phyloP scores from a whole-genome alignment of 257 asterid genomes.

The Gentiana straminea region DNA sequence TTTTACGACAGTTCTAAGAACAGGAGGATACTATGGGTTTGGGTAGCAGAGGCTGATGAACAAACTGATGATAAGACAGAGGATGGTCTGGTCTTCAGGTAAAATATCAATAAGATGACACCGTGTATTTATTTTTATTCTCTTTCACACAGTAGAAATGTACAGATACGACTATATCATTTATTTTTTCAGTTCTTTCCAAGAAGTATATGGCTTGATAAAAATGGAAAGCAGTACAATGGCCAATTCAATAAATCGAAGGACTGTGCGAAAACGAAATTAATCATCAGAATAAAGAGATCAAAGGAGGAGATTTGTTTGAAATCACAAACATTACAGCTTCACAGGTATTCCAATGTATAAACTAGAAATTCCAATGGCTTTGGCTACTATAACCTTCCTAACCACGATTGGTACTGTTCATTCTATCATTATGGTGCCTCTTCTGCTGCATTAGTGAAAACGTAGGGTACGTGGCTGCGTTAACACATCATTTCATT shows the following conservation, averaged over 20 bases:
- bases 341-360: too few relatives aligned
- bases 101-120: too few relatives aligned
- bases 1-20: slow-evolving; percentile 47
- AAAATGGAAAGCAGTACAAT: slow-evolving; percentile 53
- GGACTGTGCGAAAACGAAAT: slow-evolving; percentile 26
- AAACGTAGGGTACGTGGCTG: too few relatives aligned
- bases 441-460: too few relatives aligned
- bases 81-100: slow-evolving; percentile 49
- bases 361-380: too few relatives aligned
- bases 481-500: too few relatives aligned
- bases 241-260: slow-evolving; percentile 62
- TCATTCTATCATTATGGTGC: too few relatives aligned
- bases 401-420: too few relatives aligned
- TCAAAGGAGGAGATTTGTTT: slow-evolving; percentile 26
- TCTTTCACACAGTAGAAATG: too few relatives aligned
- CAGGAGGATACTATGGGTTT: slow-evolving; percentile 64
- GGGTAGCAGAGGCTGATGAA: slow-evolving; percentile 58
- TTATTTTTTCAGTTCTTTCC: slow-evolving; percentile 56
- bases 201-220: slow-evolving; percentile 46
- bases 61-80: slow-evolving; percentile 32
- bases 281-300: slow-evolving; percentile 19
- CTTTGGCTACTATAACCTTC: too few relatives aligned
- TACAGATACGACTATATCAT: too few relatives aligned
- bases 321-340: slow-evolving; percentile 51
- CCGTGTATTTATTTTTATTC: neutral